Evolutionary conservation across 352 stramenopile species (phyloP), one percentile per base, ranked within the genome.

Genomic region (Pythium periplocum): DNA sequence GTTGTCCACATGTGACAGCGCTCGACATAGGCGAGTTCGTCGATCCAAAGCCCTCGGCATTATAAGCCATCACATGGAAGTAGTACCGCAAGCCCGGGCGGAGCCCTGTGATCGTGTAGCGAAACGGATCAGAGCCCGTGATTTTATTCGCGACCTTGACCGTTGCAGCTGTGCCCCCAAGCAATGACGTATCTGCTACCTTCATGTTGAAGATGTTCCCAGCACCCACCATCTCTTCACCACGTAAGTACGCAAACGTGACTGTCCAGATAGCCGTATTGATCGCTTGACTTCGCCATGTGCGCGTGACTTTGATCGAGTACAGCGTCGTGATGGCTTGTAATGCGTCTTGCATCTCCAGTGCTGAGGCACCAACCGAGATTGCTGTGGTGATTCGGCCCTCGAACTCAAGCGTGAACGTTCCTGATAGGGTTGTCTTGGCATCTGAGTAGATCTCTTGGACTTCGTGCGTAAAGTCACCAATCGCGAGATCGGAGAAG

Each of bases 391-490:
- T 96, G 4, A 76, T 66, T 47, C 94, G 83, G 37, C 86, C 94
- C 65, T 97, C 79, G 59, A 98, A 98, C 32, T 64, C 78, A 12
- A 98, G 70, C 11, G 66, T 73, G 65, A 98, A 98, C 7, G 66
- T 82, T 0, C 93, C 96, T 10, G 58, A 66, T 0, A 98, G 48
- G 6, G 54, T 36, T 6, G 67, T 62, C 53, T 71, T 62, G 0
- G 83, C 72, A 36, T 85, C 73, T 11, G 90, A 86, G 43, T 66
- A 83, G 37, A 98, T 73, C 31, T 93, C 93, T 70, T 98, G 93
- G 30, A 97, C 80, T 68, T 98, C 96, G 56, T 95, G 85, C 0
- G 93, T 98, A 71, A 97, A 98, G 47, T 95, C 73, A 5, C 87
- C 89, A 7, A 94, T 92, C 40, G 90, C 87, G 32, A 98, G 76